Evolutionary conservation across 306 rosid species (phyloP), one percentile per base, ranked within the genome.

Genomic region (Parietaria judaica): DNA sequence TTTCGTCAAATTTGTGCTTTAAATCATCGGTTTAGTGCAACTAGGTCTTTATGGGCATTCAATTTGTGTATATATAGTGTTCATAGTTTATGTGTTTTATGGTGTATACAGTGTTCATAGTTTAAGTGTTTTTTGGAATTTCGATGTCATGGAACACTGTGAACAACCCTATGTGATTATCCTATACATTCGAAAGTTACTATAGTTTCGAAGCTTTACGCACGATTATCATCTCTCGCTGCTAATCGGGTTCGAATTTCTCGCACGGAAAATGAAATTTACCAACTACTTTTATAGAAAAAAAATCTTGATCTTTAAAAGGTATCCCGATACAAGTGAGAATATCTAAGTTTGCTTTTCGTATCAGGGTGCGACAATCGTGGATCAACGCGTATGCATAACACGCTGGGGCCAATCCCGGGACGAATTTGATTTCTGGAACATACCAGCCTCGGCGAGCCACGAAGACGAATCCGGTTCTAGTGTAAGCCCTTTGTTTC

Each of bases 321-420:
- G n/a, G n/a, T 41, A 5, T 41, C 31, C 31, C 2, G 31, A 23
- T 23, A 2, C 31, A 6, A 12, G 10, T 38, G 46, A 8, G 9
- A 38, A 57, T n/a, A 17, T 36, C 23, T 11, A 7, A 13, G 11
- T 7, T 44, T 8, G 6, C 14, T 23, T 51, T 51, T 12, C 23
- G 16, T 56, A 61, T 60, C 79, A 92, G 98, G 98, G 95, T 56
- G 98, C 98, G 56, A 79, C 96, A 58, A 88, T 92, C 70, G 74
- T 86, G 51, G 98, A 92, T 68, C 94, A 92, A 69, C 88, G 85
- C 15, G 94, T 92, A 15, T 92, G 88, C 85, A 88, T 92, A 71
- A 80, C 94, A 8, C 95, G 80, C 67, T 92, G 98, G 98, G 98
- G 98, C 39, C 83, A 82, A 13, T 66, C 67, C 76, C 81, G 74